These are phyloP conservation scores for Mycocentrospora acerina DNA, from an alignment of 2,329 filamentous ascomycete genomes.

Conservation along the genomic window DNA sequence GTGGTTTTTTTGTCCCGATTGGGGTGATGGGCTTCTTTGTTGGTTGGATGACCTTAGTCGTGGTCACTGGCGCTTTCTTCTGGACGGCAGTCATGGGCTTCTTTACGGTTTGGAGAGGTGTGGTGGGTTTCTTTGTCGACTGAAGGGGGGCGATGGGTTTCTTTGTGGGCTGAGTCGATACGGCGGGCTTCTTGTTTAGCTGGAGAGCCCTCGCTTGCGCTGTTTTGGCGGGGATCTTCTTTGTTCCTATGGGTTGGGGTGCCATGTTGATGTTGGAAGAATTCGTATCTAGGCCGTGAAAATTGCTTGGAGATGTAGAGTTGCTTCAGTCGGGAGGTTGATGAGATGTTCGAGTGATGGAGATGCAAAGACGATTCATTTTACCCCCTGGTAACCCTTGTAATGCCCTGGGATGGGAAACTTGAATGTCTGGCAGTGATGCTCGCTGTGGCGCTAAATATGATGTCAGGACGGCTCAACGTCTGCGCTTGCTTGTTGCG, in stretches of 20 bases:
- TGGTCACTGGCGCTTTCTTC: constrained; percentile 15
- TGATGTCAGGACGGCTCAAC: constrained; percentile 20
- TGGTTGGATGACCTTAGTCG: neutral
- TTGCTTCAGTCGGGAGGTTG: neutral
- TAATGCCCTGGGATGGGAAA: constrained; percentile 4
- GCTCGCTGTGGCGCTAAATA: constrained; percentile 19
- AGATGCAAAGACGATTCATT: neutral
- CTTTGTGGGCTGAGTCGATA: constrained; percentile 1
- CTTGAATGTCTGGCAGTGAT: constrained; percentile 8
- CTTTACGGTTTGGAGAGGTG: constrained; percentile 9
- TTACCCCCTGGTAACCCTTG: too few species aligned
- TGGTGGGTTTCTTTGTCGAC: constrained; percentile 19
- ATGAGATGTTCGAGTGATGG: neutral
- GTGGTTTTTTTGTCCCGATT: constrained; percentile 7
- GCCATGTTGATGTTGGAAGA: constrained; percentile 15
- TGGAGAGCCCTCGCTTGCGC: too few species aligned
- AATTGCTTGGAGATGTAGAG: neutral
- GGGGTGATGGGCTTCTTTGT: constrained; percentile 13
- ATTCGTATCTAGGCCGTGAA: neutral
- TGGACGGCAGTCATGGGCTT: constrained; percentile 14
- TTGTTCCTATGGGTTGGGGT: constrained; percentile 29
- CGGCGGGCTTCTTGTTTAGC: too few species aligned
- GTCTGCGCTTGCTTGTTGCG: neutral
- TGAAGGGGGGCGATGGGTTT: constrained; percentile 8
- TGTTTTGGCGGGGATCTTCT: constrained; percentile 13